A percentile compares a stretch with the other conserved stretches of the same genome.
phyloP scores from a whole-genome alignment of 225 moss, liverwort and hornwort species.

The Rhytidiadelphus loreus region DNA sequence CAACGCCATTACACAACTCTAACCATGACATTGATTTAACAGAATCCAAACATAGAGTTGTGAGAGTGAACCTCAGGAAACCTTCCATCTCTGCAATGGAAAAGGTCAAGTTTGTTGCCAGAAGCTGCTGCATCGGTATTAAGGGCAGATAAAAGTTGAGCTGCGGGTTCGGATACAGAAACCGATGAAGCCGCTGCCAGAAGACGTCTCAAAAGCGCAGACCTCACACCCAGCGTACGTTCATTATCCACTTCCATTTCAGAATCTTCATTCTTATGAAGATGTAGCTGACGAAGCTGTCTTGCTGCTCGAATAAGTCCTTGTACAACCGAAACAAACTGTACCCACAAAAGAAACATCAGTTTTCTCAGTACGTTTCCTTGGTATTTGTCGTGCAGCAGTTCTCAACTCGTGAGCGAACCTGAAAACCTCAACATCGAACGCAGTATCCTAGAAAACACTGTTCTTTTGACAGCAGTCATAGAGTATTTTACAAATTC shows the following conservation, averaged over 20 bases:
- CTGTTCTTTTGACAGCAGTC: not conserved
- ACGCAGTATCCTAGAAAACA: not conserved
- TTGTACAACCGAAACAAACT: constrained; percentile 95
- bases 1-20: not conserved
- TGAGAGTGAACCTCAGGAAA: constrained; percentile 65
- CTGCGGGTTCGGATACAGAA: constrained; percentile 63
- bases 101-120: constrained; percentile 79
- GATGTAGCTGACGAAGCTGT: constrained; percentile 50
- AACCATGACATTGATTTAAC: not conserved
- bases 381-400: not conserved
- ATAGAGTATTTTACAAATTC: not conserved
- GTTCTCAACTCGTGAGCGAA: not conserved
- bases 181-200: constrained; percentile 66
- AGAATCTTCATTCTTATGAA: constrained; percentile 16
- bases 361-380: not conserved
- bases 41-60: not conserved
- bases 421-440: not conserved
- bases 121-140: constrained; percentile 69
- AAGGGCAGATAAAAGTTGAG: constrained; percentile 63
- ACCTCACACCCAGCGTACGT: constrained; percentile 24
- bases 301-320: constrained; percentile 66
- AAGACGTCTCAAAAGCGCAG: constrained; percentile 65
- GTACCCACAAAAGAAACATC: constrained; percentile 6
- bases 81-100: constrained; percentile 64
- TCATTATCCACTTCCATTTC: constrained; percentile 23